Conservation (phyloP, 148 eudicot species). For the Silene latifolia region DNA sequence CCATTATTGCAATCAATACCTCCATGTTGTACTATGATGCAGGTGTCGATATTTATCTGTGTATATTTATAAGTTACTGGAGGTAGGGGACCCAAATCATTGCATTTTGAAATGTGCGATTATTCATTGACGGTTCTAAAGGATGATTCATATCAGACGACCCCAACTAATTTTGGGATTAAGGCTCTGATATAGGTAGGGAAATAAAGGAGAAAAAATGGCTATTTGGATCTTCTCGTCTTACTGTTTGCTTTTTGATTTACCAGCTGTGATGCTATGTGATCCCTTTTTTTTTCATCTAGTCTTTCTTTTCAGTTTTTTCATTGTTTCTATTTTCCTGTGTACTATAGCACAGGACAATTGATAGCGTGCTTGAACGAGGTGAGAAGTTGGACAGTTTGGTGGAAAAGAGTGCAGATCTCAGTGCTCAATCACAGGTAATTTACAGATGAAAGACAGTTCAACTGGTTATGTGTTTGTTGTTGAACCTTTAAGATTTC, state of each 20-base stretch:
- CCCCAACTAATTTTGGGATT: no score
- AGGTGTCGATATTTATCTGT: not conserved
- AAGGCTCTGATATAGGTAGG: not conserved
- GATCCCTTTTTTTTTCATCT: not conserved
- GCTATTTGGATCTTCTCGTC: not conserved
- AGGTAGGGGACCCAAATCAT: no score
- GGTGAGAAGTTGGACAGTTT: slow-evolving; percentile 88
- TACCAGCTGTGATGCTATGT: not conserved
- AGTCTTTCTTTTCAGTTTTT: not conserved
- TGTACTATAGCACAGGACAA: slow-evolving; percentile 68
- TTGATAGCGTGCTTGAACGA: slow-evolving; percentile 84
- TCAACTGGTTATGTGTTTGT: not conserved
- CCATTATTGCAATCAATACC: no score
- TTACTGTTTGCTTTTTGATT: not conserved
- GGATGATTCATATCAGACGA: no score
- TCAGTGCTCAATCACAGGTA: slow-evolving; percentile 92
- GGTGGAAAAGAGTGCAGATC: slow-evolving; percentile 95
- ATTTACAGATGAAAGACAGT: not conserved
- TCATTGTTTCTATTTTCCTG: not conserved
- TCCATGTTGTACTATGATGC: not conserved
- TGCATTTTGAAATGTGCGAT: no score
- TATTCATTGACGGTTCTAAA: no score
- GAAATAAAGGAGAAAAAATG: not conserved
- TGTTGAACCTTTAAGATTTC: not conserved
- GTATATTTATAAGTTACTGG: no score